Percentiles rank a stretch among this genome's conserved stretches.
Conservation (phyloP, 805 yeast genomes). For the Saccharomyces mikatae region DNA sequence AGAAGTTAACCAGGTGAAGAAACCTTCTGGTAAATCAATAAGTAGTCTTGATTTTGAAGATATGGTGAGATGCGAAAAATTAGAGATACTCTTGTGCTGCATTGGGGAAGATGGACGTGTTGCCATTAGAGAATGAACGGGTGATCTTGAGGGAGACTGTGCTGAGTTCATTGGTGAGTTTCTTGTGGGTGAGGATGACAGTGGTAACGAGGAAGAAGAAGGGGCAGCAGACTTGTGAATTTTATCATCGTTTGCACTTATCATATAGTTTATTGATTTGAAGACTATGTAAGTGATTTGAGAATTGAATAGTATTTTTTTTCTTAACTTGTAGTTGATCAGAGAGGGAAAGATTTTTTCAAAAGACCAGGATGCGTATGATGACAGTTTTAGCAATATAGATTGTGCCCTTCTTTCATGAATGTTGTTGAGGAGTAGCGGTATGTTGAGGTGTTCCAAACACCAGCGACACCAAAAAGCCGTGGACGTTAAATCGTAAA, state of each 20-base stretch:
- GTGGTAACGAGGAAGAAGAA: conserved; percentile 1
- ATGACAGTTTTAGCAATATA: conserved; percentile 19
- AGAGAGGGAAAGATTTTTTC: conserved; percentile 9
- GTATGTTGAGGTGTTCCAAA: conserved; percentile 9
- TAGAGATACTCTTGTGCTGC: not conserved
- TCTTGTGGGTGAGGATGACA: conserved; percentile 3
- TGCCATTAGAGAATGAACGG: not conserved
- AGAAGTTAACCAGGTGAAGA: conserved; percentile 16
- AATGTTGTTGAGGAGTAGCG: conserved; percentile 6
- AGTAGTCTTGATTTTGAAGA: not conserved
- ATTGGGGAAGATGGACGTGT: not conserved
- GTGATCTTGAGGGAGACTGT: conserved; percentile 1
- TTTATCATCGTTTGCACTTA: conserved; percentile 1
- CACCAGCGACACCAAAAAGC: conserved; percentile 27
- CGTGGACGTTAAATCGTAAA: conserved; percentile 15
- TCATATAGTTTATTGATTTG: conserved; percentile 19
- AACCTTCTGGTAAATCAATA: conserved; percentile 7
- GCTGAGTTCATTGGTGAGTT: conserved; percentile 7
- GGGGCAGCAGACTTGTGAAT: not conserved
- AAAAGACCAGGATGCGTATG: conserved; percentile 13
- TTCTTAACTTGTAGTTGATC: not conserved
- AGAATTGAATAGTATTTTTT: conserved; percentile 2
- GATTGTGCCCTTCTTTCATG: conserved; percentile 18
- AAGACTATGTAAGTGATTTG: conserved; percentile 19
- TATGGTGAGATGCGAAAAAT: not conserved